Evolutionary conservation across 495 filamentous ascomycete species (phyloP).

Genomic region (Aspergillus mulundensis): DNA sequence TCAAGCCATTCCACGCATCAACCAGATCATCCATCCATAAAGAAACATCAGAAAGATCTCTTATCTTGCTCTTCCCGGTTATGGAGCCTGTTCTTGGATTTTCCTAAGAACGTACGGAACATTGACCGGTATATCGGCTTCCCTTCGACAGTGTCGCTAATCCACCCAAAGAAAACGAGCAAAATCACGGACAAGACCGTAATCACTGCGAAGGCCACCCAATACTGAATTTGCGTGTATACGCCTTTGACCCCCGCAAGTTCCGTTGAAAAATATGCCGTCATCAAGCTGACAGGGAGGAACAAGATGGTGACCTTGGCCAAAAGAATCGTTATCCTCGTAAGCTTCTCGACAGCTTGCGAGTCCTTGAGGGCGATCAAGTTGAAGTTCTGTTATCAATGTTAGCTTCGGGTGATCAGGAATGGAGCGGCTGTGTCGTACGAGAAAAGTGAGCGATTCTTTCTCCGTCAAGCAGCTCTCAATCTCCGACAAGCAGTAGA

Average conservation of each 20-base stretch:
- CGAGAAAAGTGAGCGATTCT: conserved; percentile 68
- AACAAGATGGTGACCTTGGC: conserved; percentile 83
- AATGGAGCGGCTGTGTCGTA: no score
- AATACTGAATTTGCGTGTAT: conserved; percentile 64
- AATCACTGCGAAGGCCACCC: conserved; percentile 67
- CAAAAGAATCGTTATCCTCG: conserved; percentile 74
- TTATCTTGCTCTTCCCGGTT: conserved; percentile 2
- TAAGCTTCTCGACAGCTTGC: conserved; percentile 70
- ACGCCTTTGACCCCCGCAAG: conserved; percentile 53
- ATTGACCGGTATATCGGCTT: conserved; percentile 47
- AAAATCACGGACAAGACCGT: conserved; percentile 58
- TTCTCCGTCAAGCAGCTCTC: conserved; percentile 76
- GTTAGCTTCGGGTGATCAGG: no score
- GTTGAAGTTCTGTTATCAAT: conserved; percentile 71
- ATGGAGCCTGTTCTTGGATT: conserved; percentile 27
- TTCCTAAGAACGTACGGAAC: conserved; percentile 36
- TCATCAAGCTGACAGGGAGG: conserved; percentile 78
- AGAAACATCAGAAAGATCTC: no score
- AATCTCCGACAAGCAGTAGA: conserved; percentile 78
- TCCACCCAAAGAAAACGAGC: conserved; percentile 45
- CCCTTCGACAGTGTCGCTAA: conserved; percentile 49
- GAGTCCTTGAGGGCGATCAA: conserved; percentile 82
- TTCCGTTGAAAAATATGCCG: conserved; percentile 76
- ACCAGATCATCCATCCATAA: no score
- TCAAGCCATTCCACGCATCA: no score